Base-by-base conservation (phyloP, 805 yeast species). In the Sugiyamaella americana region DNA sequence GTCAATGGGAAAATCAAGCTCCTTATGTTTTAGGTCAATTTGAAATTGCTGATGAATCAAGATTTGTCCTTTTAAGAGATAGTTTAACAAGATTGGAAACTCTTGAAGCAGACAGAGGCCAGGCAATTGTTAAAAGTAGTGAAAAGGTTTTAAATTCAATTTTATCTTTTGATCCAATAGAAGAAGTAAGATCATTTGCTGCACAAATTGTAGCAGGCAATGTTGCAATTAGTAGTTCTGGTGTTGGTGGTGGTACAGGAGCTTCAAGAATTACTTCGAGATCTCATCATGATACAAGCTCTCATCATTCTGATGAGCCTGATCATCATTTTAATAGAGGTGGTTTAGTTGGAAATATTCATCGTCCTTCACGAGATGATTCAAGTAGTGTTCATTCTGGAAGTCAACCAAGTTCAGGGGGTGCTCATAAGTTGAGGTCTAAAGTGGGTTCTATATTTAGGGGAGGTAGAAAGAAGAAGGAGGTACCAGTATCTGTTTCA, bases 21-120 rank as follows among this genome's bases (percentile, higher is more conserved):
- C 91, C 95, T 2, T 78, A 74, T 46, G 78, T 84, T 37, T 83
- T 85, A 59, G 82, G 81, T 55, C 78, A 78, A 53, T 82, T 87
- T 61, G 93, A 87, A 59, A 72, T 71, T 51, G 79, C 82, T 55
- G 95, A 87, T 61, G 73, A 68, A 58, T 68, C 68, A 63, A 79
- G 86, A 66, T 72, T 78, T 63, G 71, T 66, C 50, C 73, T 79
- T 48, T 68, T 87, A 50, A 82, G 86, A 59, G 80, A 80, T 45
- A 73, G 81, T 46, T 71, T 89, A 47, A 69, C 81, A 42, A 79
- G 79, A 58, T 82, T 79, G 58, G 77, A 80, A 61, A 77, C 87
- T 13, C 75, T 79, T 37, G 68, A 73, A 47, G 72, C 74, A 39
- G 87, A 82, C 58, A 68, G 70, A 40, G 58, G 79, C 24, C 72